phyloP scores from a whole-genome alignment of 805 yeast species.

The Lipomyces spencermartinsiae region DNA sequence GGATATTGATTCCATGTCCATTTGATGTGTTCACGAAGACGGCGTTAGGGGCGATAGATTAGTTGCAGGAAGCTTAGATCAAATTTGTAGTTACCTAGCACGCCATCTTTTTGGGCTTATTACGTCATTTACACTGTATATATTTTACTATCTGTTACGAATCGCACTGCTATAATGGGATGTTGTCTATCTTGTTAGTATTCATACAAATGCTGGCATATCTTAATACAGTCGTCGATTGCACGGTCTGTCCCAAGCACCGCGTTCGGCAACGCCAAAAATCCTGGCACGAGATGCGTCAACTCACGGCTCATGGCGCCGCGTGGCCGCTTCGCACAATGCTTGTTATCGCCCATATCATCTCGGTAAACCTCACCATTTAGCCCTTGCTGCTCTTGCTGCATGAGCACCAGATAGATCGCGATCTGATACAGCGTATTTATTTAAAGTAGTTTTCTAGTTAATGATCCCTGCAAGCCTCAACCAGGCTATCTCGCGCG shows the following conservation, averaged over 20 bases:
- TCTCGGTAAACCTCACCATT: neutral
- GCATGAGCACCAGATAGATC: neutral
- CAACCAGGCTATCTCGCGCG: constrained; percentile 1
- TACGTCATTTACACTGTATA: constrained; percentile 2
- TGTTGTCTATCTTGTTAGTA: neutral
- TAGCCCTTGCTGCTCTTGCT: neutral
- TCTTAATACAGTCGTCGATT: too few species aligned
- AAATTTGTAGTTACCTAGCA: neutral
- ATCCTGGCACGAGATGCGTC: neutral
- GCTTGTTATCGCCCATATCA: neutral
- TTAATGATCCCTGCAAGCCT: neutral
- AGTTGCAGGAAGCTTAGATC: neutral
- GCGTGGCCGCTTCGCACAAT: neutral
- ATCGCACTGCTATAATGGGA: neutral
- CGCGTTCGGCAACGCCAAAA: too few species aligned
- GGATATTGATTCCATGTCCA: constrained; percentile 15
- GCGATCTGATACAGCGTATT: neutral
- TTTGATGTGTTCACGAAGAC: neutral
- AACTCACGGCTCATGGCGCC: too few species aligned
- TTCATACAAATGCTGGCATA: neutral
- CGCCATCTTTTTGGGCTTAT: constrained; percentile 5
- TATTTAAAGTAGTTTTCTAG: neutral
- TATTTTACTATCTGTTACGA: neutral
- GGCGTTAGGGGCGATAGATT: neutral
- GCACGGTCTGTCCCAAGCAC: too few species aligned